A percentile compares a stretch with the other conserved stretches of the same genome.
Conservation (phyloP, 2,329 filamentous ascomycete species). For the Coniochaeta sp. region DNA sequence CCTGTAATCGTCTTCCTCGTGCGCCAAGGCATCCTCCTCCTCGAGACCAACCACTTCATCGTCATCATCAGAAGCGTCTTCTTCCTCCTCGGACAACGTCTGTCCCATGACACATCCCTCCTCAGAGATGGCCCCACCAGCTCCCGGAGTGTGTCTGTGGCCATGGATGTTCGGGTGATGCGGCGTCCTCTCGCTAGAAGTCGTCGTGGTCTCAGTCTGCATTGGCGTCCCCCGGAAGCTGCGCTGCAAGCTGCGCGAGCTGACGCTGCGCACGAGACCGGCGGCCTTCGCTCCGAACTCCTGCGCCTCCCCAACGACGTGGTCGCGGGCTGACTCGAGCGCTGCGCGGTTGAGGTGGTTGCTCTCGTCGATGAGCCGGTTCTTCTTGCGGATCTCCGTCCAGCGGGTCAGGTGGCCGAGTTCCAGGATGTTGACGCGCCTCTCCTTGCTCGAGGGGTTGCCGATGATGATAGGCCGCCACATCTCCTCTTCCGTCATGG, state of each 20-base stretch:
- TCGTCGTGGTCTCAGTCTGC: background rate
- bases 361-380: constrained; percentile 44
- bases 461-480: constrained; percentile 68
- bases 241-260: constrained; percentile 19
- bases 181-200: background rate
- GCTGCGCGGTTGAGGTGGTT: constrained; percentile 27
- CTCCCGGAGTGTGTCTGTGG: constrained; percentile 8
- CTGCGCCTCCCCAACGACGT: constrained; percentile 20
- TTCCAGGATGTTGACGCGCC: constrained; percentile 66
- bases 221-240: background rate
- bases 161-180: background rate
- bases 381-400: constrained; percentile 62
- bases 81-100: constrained; percentile 13
- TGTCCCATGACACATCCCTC: constrained; percentile 19
- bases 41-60: constrained; percentile 7
- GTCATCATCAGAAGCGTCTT: constrained; percentile 2
- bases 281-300: constrained; percentile 20
- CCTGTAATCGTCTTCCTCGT: background rate
- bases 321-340: constrained; percentile 20
- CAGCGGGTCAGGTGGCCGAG: constrained; percentile 61
- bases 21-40: background rate
- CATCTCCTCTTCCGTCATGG: constrained; percentile 45
- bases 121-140: constrained; percentile 16
- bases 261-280: constrained; percentile 24
- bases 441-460: constrained; percentile 60